A percentile compares a stretch with the other conserved stretches of the same genome.
Conservation (phyloP, 768 basidiomycete species). For the Cystobasidium tubakii region DNA sequence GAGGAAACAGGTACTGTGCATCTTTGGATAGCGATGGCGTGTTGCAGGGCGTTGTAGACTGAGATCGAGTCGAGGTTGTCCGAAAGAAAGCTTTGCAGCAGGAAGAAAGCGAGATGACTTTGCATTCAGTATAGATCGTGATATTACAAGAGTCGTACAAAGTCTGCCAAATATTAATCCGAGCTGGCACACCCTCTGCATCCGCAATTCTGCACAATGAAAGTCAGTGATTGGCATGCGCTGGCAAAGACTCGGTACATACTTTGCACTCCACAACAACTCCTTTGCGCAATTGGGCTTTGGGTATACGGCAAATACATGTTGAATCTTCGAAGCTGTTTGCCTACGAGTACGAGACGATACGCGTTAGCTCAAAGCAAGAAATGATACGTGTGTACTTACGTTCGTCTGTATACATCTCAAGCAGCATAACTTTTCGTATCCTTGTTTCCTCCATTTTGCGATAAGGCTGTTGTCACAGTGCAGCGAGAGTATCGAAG, state of each 20-base stretch:
- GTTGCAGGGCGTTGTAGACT: too few relatives aligned
- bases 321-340: conserved; percentile 99
- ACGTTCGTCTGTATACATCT: conserved; percentile 93
- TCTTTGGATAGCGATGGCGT: too few relatives aligned
- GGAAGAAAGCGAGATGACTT: too few relatives aligned
- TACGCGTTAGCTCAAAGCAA: conserved; percentile 27
- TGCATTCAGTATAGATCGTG: too few relatives aligned
- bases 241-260: conserved; percentile 48
- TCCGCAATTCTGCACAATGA: conserved; percentile 7
- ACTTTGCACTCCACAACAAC: conserved; percentile 94
- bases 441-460: conserved; percentile 98
- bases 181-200: conserved; percentile 40
- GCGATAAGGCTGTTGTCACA: conserved; percentile 70
- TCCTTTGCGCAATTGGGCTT: conserved; percentile 79
- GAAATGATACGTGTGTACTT: too few relatives aligned
- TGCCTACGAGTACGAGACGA: conserved; percentile 56
- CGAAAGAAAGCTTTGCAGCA: too few relatives aligned
- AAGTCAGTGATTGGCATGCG: not conserved
- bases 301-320: conserved; percentile 95
- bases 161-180: conserved; percentile 11
- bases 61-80: not conserved
- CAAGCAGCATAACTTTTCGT: conserved; percentile 95
- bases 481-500: too few relatives aligned
- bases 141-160: too few relatives aligned
- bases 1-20: too few relatives aligned